Base-by-base conservation (phyloP, 257 asterid genomes). In the Asclepias syriaca region DNA sequence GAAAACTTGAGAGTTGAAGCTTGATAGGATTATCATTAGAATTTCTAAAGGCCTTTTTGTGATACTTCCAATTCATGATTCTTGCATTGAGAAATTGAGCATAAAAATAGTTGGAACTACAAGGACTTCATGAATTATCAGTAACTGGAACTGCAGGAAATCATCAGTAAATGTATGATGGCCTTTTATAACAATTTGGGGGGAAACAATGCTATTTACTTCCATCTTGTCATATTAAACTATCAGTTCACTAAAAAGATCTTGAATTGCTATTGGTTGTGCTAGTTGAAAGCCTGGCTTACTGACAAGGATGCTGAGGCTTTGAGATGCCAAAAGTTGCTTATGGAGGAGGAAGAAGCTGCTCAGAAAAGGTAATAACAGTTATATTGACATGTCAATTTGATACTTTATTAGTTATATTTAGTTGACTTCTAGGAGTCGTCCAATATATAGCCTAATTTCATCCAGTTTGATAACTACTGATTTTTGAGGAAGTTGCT, bases 331-430 rank as follows among this genome's bases (percentile, higher is more conserved):
- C 96, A 95, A 71, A 88, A 90, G 84, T 88, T 92, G 82, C 99
- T 95, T 49, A 91, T 92, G 80, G 99, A 89, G 87, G 99, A 95
- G 84, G 99, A 92, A 80, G 99, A 95, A 79, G 97, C 95, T 71
- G 92, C 87, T 74, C 87, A 88, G 78, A 86, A 81, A 81, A 85
- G 96, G 99, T 95, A 12, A 54, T 63, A 2, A 70, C 61, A 34
- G 49, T 76, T 43, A 61, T 24, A 7, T 66, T 71, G 50, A 61
- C 71, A 21, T 16, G 39, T 48, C 67, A 55, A 56, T 27, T 63
- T 21, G 69, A 73, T 72, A 12, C 12, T 15, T 15, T 24, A 24
- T 11, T 11, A 3, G 4, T 39, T n/a, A 69, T 43, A 59, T 68
- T 72, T 40, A 32, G 8, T 61, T 27, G 65, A 59, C 18, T 58